Evolutionary conservation across 179 eudicot genomes (phyloP).

Genomic region (Actinidia arguta): DNA sequence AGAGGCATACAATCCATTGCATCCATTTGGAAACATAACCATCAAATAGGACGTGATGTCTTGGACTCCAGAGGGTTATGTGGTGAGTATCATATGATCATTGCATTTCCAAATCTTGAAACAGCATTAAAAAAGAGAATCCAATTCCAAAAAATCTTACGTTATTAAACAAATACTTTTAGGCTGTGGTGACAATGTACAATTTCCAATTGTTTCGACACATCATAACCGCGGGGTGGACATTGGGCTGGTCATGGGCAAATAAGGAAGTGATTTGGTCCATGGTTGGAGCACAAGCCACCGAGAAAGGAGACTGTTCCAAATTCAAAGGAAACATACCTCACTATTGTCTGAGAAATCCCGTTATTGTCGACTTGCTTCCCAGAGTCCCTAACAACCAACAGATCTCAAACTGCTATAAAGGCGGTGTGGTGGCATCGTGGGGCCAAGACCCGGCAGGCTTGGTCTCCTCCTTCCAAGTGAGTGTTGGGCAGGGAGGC

Average conservation of each 20-base stretch:
- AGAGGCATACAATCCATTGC: constrained; percentile 77
- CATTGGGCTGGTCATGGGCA: constrained; percentile 51
- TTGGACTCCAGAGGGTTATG: constrained; percentile 77
- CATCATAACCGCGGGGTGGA: constrained; percentile 49
- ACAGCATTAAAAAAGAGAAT: background rate
- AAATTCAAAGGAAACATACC: constrained; percentile 47
- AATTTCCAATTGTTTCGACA: constrained; percentile 53
- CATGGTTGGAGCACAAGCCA: constrained; percentile 51
- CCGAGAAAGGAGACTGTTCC: constrained; percentile 62
- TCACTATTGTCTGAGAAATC: constrained; percentile 44
- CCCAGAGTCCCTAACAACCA: constrained; percentile 52
- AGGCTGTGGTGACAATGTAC: constrained; percentile 53
- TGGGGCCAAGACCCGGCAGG: constrained; percentile 50
- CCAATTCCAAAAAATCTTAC: background rate
- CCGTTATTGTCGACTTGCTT: constrained; percentile 46
- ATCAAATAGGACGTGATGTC: constrained; percentile 70
- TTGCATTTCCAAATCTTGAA: background rate
- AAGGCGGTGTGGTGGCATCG: constrained; percentile 46
- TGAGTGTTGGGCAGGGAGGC: constrained; percentile 49
- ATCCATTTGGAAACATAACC: constrained; percentile 73
- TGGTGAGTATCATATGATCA: constrained; percentile 38
- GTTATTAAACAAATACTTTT: background rate
- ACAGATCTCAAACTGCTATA: constrained; percentile 51
- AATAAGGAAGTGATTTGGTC: constrained; percentile 54
- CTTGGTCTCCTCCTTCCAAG: constrained; percentile 46